Conservation (phyloP, 2,329 filamentous ascomycete genomes). For the Coleophoma cylindrospora region DNA sequence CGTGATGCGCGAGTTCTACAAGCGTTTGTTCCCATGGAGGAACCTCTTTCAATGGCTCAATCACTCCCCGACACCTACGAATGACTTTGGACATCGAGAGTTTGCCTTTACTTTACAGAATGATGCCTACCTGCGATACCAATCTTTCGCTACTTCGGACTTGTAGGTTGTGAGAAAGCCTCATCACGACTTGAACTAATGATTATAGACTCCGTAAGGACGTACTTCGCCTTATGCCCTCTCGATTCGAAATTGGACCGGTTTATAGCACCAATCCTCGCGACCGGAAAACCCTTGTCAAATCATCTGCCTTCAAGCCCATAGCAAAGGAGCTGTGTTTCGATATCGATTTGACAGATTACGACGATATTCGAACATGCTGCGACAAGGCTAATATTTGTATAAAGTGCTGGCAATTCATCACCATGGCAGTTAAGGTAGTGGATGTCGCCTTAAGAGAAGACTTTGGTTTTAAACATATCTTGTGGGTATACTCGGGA, state of each 20-base stretch:
- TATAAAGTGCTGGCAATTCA: constrained; percentile 91
- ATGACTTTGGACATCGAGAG: constrained; percentile 88
- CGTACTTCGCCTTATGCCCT: constrained; percentile 80
- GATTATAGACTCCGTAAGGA: constrained; percentile 73
- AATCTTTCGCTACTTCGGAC: constrained; percentile 68
- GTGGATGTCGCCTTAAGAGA: constrained; percentile 82
- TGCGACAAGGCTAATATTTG: constrained; percentile 94
- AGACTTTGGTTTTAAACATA: constrained; percentile 95
- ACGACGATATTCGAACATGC: constrained; percentile 94
- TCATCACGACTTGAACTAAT: constrained; percentile 11
- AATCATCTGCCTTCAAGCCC: constrained; percentile 77
- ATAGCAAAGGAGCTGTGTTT: constrained; percentile 93
- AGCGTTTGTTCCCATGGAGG: constrained; percentile 90
- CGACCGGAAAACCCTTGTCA: constrained; percentile 83
- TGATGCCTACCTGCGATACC: constrained; percentile 88
- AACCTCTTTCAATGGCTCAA: constrained; percentile 98
- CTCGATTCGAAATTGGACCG: constrained; percentile 97
- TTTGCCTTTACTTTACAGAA: constrained; percentile 95
- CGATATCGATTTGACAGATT: constrained; percentile 99
- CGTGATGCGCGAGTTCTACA: constrained; percentile 90
- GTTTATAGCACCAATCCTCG: constrained; percentile 92
- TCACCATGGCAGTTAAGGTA: constrained; percentile 96
- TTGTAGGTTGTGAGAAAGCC: constrained; percentile 33
- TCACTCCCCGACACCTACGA: constrained; percentile 78
- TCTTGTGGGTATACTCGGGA: constrained; percentile 98